These are phyloP conservation scores for Cryptococcus maquisensis DNA, from an alignment of 1,284 basidiomycete species.

Conservation along the genomic window DNA sequence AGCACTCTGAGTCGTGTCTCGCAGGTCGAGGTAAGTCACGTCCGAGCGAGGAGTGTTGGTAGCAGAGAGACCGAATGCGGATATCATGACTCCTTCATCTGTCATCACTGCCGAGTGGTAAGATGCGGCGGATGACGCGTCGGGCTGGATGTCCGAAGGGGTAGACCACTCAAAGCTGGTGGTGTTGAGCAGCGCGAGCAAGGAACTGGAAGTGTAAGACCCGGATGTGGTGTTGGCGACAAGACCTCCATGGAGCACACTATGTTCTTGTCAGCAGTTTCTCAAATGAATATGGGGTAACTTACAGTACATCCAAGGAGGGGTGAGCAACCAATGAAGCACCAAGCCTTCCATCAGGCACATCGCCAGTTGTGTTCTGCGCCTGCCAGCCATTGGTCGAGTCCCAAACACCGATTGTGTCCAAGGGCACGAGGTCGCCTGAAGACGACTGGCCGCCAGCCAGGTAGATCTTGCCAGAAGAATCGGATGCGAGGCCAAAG, in stretches of 20 bases:
- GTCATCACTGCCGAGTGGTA: slow-evolving; percentile 48
- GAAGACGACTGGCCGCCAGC: slow-evolving; percentile 39
- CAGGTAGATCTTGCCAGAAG: slow-evolving; percentile 37
- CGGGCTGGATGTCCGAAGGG: slow-evolving; percentile 41
- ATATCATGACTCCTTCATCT: slow-evolving; percentile 47
- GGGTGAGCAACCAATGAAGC: slow-evolving; percentile 47
- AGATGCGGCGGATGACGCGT: slow-evolving; percentile 32
- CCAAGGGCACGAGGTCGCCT: slow-evolving; percentile 33
- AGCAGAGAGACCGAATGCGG: slow-evolving; percentile 41
- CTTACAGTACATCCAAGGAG: slow-evolving; percentile 35
- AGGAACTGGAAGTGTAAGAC: slow-evolving; percentile 22
- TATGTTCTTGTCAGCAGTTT: slow-evolving; percentile 9
- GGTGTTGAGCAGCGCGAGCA: slow-evolving; percentile 44
- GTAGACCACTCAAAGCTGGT: slow-evolving; percentile 44
- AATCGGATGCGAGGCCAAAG: slow-evolving; percentile 35
- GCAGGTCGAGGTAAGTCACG: slow-evolving; percentile 46
- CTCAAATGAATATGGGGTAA: background rate
- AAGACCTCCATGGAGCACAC: slow-evolving; percentile 43
- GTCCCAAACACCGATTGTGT: slow-evolving; percentile 40
- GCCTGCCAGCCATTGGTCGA: slow-evolving; percentile 34
- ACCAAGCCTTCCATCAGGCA: slow-evolving; percentile 41
- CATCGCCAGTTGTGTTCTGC: slow-evolving; percentile 34
- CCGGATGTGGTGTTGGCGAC: slow-evolving; percentile 13
- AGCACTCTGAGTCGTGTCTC: slow-evolving; percentile 22
- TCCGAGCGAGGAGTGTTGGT: slow-evolving; percentile 28